Base-by-base conservation (phyloP, 2,329 filamentous ascomycete species). In the Sporothrix variecibatus region DNA sequence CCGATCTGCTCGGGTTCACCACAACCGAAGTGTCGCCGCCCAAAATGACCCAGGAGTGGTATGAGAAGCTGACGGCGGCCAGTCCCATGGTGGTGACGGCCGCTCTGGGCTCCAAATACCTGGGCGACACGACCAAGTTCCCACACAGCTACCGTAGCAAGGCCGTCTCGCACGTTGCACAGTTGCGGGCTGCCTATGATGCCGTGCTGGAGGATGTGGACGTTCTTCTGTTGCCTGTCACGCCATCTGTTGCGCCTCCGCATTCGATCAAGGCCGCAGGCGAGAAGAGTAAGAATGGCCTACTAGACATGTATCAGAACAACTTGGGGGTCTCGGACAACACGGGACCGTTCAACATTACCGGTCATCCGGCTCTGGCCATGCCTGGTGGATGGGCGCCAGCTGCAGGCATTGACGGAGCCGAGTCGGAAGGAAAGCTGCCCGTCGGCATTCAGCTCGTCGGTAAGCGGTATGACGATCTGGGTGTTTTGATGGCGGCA, bases 101-200 rank as follows among this genome's bases (percentile, higher is more conserved):
- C 40, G 79, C 86, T 26, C 80, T 87, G 64, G 83, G 82, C 71
- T 80, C 80, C 12, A 80, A 76, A 0, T 80, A 81, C 49, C 75
- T 83, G 3, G 75, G 76, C 12, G 75, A 81, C 51, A 58, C 40
- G 5, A 20, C 62, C 3, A 76, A 77, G 4, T 82, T 79, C 67
- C 79, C 80, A 0, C 75, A 79, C 2, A 76, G 76, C 6, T 78
- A 83, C 9, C 81, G 84, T 46, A 83, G 82, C 46, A 87, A 87
- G 79, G 85, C 85, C 0, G 81, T 86, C 74, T 82, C 83, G 58
- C 84, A 86, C 73, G 83, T 84, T 0, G 82, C 83, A 68, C 79
- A 86, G 78, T 79, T 88, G 31, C 81, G 85, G 2, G 84, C 82
- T 4, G 85, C 84, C 3, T 88, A 88, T 77, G 85, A 87, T 76